Conservation (phyloP, 495 filamentous ascomycete species). For the Chlorociboria aeruginascens region DNA sequence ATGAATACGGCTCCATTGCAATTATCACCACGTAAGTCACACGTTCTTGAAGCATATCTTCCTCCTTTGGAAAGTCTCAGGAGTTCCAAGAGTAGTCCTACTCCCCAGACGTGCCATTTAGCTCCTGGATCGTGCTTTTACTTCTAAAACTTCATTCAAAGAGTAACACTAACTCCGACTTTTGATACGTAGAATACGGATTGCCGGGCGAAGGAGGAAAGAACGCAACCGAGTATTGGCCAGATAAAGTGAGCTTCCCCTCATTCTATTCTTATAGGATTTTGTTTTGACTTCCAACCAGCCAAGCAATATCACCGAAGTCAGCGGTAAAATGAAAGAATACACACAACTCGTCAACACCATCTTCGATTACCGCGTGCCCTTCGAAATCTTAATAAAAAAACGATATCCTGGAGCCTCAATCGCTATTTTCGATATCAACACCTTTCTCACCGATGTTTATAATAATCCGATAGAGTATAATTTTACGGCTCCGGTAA, state of each 20-base stretch:
- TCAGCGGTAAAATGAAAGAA: constrained; percentile 48
- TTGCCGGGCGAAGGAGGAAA: constrained; percentile 36
- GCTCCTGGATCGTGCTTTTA: no score
- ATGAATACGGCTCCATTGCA: constrained; percentile 54
- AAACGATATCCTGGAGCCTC: constrained; percentile 46
- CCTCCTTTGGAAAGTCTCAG: no score
- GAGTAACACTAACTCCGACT: no score
- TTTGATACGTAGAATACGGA: constrained; percentile 28
- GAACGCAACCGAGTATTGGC: constrained; percentile 42
- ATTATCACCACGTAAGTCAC: constrained; percentile 32
- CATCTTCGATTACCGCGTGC: constrained; percentile 47
- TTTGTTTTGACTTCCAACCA: constrained; percentile 17
- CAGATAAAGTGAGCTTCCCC: constrained; percentile 30
- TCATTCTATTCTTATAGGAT: background rate
- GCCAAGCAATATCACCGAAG: constrained; percentile 40
- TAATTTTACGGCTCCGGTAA: constrained; percentile 51
- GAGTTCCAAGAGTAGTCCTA: no score
- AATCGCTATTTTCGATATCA: constrained; percentile 52
- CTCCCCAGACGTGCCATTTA: no score
- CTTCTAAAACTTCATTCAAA: no score
- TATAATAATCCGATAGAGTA: constrained; percentile 37
- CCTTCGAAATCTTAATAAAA: constrained; percentile 38
- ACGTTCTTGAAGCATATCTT: no score
- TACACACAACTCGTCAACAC: constrained; percentile 47
- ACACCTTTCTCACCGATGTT: constrained; percentile 52